Percentiles rank a stretch among this genome's conserved stretches.
Evolutionary conservation across 1,139 yeast species (phyloP).

Genomic region (Sugiyamaella novakii): DNA sequence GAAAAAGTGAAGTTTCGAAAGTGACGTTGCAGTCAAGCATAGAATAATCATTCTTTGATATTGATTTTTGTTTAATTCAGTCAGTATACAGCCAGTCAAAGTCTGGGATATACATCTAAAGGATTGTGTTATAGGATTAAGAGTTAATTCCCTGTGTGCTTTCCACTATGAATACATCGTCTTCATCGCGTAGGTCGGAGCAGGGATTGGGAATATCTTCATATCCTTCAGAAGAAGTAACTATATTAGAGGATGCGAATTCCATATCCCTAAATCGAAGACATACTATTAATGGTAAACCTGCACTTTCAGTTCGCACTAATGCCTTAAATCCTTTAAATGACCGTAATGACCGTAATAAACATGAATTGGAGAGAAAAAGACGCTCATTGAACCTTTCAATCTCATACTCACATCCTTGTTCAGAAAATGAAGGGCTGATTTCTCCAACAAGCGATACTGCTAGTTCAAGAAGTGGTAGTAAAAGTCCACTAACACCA

Average conservation of each 20-base stretch:
- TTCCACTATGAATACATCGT: neutral
- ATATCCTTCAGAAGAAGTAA: slow-evolving; percentile 5
- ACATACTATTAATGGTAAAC: slow-evolving; percentile 18
- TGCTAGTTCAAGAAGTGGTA: slow-evolving; percentile 15
- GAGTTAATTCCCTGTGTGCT: too few species aligned
- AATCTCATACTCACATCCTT: slow-evolving; percentile 17
- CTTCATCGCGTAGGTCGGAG: neutral
- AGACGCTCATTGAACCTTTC: slow-evolving; percentile 32
- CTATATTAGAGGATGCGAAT: neutral
- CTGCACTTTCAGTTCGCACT: slow-evolving; percentile 1
- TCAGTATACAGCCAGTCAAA: too few species aligned
- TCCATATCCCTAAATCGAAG: slow-evolving; percentile 9
- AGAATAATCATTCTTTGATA: too few species aligned
- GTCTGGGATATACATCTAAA: too few species aligned
- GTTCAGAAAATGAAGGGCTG: slow-evolving; percentile 6
- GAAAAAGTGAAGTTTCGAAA: too few species aligned
- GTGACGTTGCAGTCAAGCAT: too few species aligned
- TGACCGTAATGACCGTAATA: slow-evolving; percentile 1
- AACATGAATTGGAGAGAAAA: slow-evolving; percentile 18
- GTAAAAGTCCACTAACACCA: slow-evolving; percentile 15
- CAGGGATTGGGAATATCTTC: slow-evolving; percentile 5
- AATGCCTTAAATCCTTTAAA: neutral
- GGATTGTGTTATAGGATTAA: too few species aligned
- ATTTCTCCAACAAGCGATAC: slow-evolving; percentile 18
- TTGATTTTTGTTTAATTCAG: too few species aligned